Conservation (phyloP, 805 yeast genomes). For the Priceomyces medius region DNA sequence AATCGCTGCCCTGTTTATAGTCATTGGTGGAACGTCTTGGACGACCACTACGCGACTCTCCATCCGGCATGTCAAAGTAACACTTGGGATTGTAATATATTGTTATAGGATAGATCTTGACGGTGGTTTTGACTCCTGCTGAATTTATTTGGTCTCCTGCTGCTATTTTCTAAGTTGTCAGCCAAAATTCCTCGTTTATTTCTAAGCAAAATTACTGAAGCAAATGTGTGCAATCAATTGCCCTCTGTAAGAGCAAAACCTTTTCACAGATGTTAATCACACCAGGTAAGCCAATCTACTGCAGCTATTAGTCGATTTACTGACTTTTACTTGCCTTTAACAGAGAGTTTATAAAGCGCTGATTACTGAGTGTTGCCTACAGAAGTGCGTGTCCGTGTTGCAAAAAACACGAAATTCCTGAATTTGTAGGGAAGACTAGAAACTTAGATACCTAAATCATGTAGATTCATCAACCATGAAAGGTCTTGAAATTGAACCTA, state of each 20-base stretch:
- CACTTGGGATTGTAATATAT: constrained; percentile 12
- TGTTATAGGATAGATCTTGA: constrained; percentile 10
- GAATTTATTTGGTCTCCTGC: neutral
- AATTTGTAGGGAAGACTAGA: neutral
- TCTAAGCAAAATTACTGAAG: neutral
- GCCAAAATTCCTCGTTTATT: neutral
- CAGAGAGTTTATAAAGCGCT: neutral
- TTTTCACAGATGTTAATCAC: neutral
- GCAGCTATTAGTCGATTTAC: neutral
- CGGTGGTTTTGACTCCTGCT: neutral
- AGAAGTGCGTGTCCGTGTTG: constrained; percentile 1
- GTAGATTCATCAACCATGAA: neutral
- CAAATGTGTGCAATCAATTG: neutral
- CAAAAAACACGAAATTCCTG: neutral
- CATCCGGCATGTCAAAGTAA: constrained; percentile 13
- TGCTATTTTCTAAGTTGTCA: neutral
- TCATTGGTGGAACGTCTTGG: constrained; percentile 7
- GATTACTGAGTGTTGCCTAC: constrained; percentile 2
- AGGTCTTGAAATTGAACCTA: neutral
- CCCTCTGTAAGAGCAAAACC: neutral
- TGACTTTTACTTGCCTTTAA: too few species aligned
- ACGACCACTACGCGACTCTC: constrained; percentile 9
- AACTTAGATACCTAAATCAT: neutral
- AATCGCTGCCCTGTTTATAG: constrained; percentile 5
- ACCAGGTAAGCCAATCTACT: neutral